A percentile compares a stretch with the other conserved stretches of the same genome.
Conservation (phyloP, 2,329 filamentous ascomycete species). For the Ophiostoma ulmi region DNA sequence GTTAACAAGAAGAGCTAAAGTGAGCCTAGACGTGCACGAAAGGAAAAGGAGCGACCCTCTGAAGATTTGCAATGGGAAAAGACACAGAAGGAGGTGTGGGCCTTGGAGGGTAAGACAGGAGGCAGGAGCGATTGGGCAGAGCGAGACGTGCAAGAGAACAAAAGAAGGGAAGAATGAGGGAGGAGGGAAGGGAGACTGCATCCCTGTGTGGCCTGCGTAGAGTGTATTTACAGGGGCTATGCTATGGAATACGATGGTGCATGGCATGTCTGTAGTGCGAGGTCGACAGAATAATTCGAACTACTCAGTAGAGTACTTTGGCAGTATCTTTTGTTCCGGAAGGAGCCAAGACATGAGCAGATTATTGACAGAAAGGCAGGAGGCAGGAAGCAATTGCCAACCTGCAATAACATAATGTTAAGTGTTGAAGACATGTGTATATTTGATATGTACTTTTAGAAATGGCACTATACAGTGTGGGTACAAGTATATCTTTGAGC, state of each 20-base stretch:
- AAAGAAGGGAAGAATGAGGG: conserved; percentile 7
- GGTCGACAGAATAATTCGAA: not conserved
- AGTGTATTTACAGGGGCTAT: not conserved
- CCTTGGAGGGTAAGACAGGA: not conserved
- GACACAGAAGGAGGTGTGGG: conserved; percentile 19
- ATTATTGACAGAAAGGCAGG: not conserved
- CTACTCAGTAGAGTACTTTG: not conserved
- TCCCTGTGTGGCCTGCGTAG: not conserved
- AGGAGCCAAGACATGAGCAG: conserved; percentile 7
- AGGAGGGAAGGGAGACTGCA: conserved; percentile 11
- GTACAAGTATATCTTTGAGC: not conserved
- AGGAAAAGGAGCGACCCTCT: conserved; percentile 19
- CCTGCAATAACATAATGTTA: not conserved
- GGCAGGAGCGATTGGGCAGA: not conserved
- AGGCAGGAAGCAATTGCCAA: conserved; percentile 1
- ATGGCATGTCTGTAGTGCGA: not conserved
- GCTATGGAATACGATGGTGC: not conserved
- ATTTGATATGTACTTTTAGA: not conserved
- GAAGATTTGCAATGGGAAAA: conserved; percentile 23
- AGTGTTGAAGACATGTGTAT: not conserved
- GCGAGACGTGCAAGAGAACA: not conserved
- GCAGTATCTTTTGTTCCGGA: not conserved
- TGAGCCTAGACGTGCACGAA: not conserved
- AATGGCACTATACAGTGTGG: no score
- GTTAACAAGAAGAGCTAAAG: not conserved